phyloP scores from a whole-genome alignment of 495 filamentous ascomycete species.

The Podospora fimiseda region DNA sequence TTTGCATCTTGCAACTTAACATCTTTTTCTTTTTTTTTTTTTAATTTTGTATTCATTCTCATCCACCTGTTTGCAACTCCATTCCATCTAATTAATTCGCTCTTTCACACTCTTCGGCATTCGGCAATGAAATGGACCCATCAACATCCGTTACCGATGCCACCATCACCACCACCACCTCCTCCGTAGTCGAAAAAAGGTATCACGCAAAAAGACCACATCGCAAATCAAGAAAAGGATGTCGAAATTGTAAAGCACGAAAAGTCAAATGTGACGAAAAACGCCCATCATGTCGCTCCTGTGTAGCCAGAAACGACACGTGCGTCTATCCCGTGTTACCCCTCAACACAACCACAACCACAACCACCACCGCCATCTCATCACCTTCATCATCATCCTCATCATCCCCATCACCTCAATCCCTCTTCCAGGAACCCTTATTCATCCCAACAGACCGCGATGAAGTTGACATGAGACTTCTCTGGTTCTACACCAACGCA shows the following conservation, averaged over 20 bases:
- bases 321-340: constrained; percentile 33
- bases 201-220: constrained; percentile 47
- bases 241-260: constrained; percentile 41
- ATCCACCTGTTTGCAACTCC: no score
- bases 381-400: constrained; percentile 11
- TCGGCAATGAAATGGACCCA: not conserved
- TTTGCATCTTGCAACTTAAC: no score
- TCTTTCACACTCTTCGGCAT: no score
- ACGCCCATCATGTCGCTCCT: constrained; percentile 41
- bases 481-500: constrained; percentile 37
- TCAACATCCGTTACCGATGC: not conserved
- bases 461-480: constrained; percentile 33
- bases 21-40: no score
- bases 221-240: constrained; percentile 46
- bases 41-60: no score
- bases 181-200: constrained; percentile 14
- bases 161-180: not conserved
- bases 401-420: not conserved
- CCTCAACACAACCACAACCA: not conserved
- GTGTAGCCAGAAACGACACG: constrained; percentile 35
- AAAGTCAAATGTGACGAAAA: constrained; percentile 47
- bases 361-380: constrained; percentile 6
- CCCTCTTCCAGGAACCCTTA: constrained; percentile 29
- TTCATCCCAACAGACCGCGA: constrained; percentile 25
- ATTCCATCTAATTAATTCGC: no score